Evolutionary conservation across 257 asterid species (phyloP).

Genomic region (Solanum tarapatanum): DNA sequence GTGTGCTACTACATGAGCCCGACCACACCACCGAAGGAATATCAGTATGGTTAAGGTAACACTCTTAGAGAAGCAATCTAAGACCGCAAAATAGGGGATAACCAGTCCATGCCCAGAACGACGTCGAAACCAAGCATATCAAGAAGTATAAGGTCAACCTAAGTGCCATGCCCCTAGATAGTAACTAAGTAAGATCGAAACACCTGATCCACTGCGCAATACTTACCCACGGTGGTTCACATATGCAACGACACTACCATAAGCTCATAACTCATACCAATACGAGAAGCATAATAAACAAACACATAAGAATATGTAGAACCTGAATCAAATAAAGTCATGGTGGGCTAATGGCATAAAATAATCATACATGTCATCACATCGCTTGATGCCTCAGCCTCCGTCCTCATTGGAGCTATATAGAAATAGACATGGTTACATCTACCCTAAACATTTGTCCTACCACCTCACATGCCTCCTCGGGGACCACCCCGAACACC

Average conservation of each 20-base stretch:
- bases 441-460: neutral
- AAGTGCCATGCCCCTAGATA: neutral
- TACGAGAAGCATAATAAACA: neutral
- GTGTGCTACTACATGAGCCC: neutral
- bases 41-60: neutral
- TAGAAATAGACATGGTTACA: neutral
- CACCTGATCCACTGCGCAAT: neutral
- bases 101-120: neutral
- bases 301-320: neutral
- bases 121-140: too few species aligned
- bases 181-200: neutral
- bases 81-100: neutral
- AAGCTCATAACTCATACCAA: neutral
- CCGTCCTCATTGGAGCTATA: neutral
- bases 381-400: neutral
- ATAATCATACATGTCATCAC: neutral
- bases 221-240: neutral
- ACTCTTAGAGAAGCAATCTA: too few species aligned
- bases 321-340: neutral
- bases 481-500: neutral
- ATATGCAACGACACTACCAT: neutral
- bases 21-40: neutral
- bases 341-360: neutral
- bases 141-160: too few species aligned
- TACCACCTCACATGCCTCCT: neutral